Conservation (phyloP, 768 basidiomycete genomes). For the Boletus barrowsii region DNA sequence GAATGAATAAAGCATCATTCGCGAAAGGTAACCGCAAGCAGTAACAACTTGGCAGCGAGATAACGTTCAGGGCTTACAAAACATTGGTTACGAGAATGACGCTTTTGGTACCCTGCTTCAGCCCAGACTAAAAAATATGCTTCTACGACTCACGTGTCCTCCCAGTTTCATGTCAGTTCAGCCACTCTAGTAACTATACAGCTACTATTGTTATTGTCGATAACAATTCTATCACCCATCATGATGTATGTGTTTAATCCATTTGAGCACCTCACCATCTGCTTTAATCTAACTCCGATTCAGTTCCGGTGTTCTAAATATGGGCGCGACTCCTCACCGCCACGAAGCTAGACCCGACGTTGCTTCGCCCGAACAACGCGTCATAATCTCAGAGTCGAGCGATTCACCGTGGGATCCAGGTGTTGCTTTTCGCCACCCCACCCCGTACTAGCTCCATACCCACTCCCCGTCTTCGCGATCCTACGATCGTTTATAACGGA, state of each 20-base stretch:
- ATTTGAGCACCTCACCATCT: background rate
- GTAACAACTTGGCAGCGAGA: conserved; percentile 5
- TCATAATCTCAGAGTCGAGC: background rate
- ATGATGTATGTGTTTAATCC: background rate
- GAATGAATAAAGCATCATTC: background rate
- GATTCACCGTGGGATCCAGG: background rate
- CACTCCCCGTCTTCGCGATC: background rate
- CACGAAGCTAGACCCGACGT: background rate
- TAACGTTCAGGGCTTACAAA: conserved; percentile 17
- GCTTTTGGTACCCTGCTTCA: conserved; percentile 4
- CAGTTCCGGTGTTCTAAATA: background rate
- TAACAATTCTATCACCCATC: background rate
- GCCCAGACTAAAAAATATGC: background rate
- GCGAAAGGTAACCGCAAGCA: background rate
- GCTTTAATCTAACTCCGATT: background rate
- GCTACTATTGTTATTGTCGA: background rate
- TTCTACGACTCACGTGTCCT: background rate
- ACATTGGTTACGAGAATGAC: conserved; percentile 2
- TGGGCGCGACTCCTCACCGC: background rate
- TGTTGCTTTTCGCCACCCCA: background rate
- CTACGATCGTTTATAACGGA: background rate
- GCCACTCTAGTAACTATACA: background rate
- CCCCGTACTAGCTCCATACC: background rate
- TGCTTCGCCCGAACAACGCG: background rate
- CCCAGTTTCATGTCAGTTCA: background rate